A percentile compares a stretch with the other conserved stretches of the same genome.
Evolutionary conservation across 2,329 filamentous ascomycete genomes (phyloP).

Genomic region (Apiospora pterosperma): DNA sequence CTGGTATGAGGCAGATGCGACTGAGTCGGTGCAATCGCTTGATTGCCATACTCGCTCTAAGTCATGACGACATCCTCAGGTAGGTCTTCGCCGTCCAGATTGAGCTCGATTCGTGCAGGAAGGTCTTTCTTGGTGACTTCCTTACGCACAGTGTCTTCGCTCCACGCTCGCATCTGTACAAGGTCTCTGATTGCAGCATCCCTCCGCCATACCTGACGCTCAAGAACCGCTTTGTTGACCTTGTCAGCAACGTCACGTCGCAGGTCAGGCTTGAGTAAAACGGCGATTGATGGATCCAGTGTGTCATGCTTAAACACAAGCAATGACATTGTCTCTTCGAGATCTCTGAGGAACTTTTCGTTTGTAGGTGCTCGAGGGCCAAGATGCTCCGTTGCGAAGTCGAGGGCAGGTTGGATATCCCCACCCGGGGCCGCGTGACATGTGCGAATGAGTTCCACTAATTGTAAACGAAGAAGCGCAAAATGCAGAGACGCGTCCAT

Average conservation of each 20-base stretch:
- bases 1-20: neutral
- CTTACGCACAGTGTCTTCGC: slow-evolving; percentile 60
- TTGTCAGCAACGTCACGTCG: slow-evolving; percentile 79
- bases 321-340: slow-evolving; percentile 91
- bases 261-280: slow-evolving; percentile 74
- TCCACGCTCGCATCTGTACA: slow-evolving; percentile 80
- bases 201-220: slow-evolving; percentile 65
- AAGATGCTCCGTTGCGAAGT: slow-evolving; percentile 84
- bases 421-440: slow-evolving; percentile 64
- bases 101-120: slow-evolving; percentile 37
- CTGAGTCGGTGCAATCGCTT: neutral
- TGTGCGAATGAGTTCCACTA: slow-evolving; percentile 86
- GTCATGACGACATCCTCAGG: slow-evolving; percentile 47
- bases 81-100: slow-evolving; percentile 27
- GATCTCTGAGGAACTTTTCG: slow-evolving; percentile 74
- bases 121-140: slow-evolving; percentile 34
- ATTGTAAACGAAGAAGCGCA: slow-evolving; percentile 80
- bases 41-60: slow-evolving; percentile 24
- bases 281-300: slow-evolving; percentile 70
- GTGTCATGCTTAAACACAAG: slow-evolving; percentile 83
- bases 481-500: slow-evolving; percentile 82
- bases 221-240: slow-evolving; percentile 86
- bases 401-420: slow-evolving; percentile 75
- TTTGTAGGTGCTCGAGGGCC: slow-evolving; percentile 83
- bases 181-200: slow-evolving; percentile 82